These are phyloP conservation scores for Teratosphaeria nubilosa DNA, from an alignment of 2,329 filamentous ascomycete genomes.

Conservation along the genomic window DNA sequence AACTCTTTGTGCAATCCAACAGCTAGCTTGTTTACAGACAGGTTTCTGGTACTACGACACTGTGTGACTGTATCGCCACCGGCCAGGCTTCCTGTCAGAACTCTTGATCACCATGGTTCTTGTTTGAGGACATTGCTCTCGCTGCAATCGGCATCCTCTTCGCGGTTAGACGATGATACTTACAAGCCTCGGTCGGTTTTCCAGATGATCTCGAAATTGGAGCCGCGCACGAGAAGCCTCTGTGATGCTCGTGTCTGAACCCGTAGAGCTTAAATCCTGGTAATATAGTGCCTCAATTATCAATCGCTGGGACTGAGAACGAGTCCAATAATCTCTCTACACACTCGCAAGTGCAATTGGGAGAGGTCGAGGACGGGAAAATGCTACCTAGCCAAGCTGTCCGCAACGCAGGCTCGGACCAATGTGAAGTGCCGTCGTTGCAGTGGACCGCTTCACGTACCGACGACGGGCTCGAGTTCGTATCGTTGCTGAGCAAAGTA, in stretches of 20 bases:
- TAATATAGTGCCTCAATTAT: too few species aligned
- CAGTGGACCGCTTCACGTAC: not conserved
- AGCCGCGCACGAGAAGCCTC: too few species aligned
- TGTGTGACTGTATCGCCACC: too few species aligned
- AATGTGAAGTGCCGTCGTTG: not conserved
- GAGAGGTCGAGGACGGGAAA: not conserved
- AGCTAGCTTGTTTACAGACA: not conserved
- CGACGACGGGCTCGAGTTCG: not conserved
- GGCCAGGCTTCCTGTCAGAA: not conserved
- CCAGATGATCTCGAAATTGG: too few species aligned
- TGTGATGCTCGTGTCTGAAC: too few species aligned
- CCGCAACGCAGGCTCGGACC: not conserved
- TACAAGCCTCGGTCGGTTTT: too few species aligned
- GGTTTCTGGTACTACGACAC: not conserved
- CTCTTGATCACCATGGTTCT: not conserved
- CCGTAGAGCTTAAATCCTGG: too few species aligned
- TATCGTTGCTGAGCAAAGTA: not conserved
- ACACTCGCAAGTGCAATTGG: not conserved
- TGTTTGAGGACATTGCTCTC: not conserved
- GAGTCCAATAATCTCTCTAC: too few species aligned
- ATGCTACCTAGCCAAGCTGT: not conserved
- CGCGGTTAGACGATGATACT: too few species aligned
- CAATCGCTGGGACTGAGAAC: too few species aligned
- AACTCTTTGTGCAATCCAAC: not conserved
- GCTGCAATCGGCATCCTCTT: too few species aligned